Percentiles rank a stretch among this genome's conserved stretches.
Evolutionary conservation across 495 filamentous ascomycete genomes (phyloP).

Genomic region (Articulospora tetracladia): DNA sequence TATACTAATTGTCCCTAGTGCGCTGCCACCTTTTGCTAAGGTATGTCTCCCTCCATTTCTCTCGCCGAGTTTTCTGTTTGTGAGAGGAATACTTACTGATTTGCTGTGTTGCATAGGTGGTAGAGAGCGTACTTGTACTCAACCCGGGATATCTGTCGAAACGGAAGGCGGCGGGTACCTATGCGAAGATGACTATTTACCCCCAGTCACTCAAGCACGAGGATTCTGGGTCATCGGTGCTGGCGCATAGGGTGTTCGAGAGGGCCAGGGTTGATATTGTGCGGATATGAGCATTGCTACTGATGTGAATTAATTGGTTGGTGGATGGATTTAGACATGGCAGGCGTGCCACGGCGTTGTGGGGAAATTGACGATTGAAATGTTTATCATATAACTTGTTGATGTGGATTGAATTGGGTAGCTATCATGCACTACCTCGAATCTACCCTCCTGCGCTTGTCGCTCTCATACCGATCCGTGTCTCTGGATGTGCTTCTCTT

Average conservation of each 20-base stretch:
- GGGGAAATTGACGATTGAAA: background rate
- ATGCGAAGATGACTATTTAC: conserved; percentile 69
- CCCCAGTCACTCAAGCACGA: conserved; percentile 55
- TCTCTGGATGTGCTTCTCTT: conserved; percentile 65
- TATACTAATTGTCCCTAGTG: conserved; percentile 78
- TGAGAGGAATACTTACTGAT: no score
- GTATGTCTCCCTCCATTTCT: conserved; percentile 40
- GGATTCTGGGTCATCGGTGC: conserved; percentile 40
- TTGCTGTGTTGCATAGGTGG: conserved; percentile 39
- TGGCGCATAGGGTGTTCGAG: conserved; percentile 67
- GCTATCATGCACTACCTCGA: conserved; percentile 16
- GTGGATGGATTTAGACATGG: background rate
- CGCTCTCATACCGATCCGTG: conserved; percentile 50
- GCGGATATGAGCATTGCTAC: conserved; percentile 52
- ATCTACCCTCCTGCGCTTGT: conserved; percentile 66
- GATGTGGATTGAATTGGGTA: conserved; percentile 14
- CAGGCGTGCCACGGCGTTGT: background rate
- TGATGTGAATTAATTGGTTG: background rate
- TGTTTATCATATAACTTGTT: no score
- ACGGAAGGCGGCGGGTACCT: conserved; percentile 73
- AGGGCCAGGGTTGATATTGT: conserved; percentile 82
- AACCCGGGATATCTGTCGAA: conserved; percentile 90
- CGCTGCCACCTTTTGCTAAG: conserved; percentile 81
- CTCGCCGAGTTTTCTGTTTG: no score
- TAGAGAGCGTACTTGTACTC: conserved; percentile 79